Evolutionary conservation across 768 basidiomycete species (phyloP), one percentile per base, ranked within the genome.

Genomic region (Lactarius vividus): DNA sequence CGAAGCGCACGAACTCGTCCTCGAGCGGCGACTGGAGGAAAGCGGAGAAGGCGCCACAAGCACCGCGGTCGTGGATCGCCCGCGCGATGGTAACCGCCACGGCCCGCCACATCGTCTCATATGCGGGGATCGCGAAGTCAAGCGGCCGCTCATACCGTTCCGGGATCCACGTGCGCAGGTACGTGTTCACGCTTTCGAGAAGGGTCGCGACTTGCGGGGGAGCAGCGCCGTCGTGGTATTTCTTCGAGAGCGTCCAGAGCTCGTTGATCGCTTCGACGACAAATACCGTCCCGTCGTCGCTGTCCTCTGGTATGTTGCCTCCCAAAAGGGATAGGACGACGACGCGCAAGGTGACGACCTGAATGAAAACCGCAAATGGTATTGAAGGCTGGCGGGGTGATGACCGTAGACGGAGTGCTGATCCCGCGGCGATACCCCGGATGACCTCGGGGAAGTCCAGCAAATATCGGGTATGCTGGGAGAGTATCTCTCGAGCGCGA

Each of bases 61-160:
- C 63, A 10, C 69, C 66, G 18, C 77, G 69, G 4, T 76, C 65
- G n/a, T 76, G 73, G 53, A 75, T 71, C 16, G 78, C 73, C 57
- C 80, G 74, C 1, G 82, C 79, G 0, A 82, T 71, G 0, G 75
- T 70, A 2, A 75, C 75, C 1, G 85, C 85, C 58, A 85, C 76
- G n/a, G 87, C 80, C 15, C 85, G 80, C 87, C 87, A 88, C 54
- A 87, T 74, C 0, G 83, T 84, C 71, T 88, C 87, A 78, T 84
- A 88, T 1, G 82, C 75, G 0, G 86, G 86, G 52, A 87, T 79
- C 63, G 88, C 77, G 62, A 79, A 79, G 55, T 86, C 79, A 18
- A 87, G 73, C 0, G 83, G 81, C 40, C 81, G 78, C 1, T 75
- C 74, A 60, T 75, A 77, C 5, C 10, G 35, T 64, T 1, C 46